These are phyloP conservation scores for Populus tomentosa DNA, from an alignment of 441 rosid genomes.

Conservation along the genomic window DNA sequence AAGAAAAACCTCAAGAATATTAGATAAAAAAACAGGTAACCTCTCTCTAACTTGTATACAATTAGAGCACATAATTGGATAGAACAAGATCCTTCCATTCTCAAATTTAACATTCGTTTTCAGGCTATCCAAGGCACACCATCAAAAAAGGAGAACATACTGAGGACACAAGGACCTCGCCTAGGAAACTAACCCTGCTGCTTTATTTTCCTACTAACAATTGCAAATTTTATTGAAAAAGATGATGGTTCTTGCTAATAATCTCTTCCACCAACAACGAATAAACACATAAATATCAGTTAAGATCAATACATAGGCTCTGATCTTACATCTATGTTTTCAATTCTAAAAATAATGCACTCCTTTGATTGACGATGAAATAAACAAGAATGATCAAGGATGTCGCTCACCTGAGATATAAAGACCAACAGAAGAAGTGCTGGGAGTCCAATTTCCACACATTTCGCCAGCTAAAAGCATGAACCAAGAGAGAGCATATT, in stretches of 20 bases:
- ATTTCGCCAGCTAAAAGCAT: slow-evolving; percentile 63
- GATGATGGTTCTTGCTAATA: too few relatives aligned
- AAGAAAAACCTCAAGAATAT: neutral
- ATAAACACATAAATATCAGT: too few relatives aligned
- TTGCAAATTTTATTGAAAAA: too few relatives aligned
- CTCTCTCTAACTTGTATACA: neutral
- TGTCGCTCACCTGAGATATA: slow-evolving; percentile 57
- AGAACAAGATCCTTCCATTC: neutral
- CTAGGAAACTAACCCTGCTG: neutral
- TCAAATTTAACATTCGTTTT: neutral
- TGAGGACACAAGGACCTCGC: neutral
- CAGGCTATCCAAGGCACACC: neutral
- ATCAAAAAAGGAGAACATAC: neutral
- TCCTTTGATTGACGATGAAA: neutral
- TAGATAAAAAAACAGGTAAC: neutral
- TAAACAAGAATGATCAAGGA: slow-evolving; percentile 4
- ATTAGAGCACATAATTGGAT: neutral
- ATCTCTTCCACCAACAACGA: too few relatives aligned
- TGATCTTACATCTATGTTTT: neutral
- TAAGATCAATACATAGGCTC: too few relatives aligned
- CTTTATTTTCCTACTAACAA: neutral
- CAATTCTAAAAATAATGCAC: neutral
- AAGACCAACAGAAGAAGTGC: slow-evolving; percentile 58
- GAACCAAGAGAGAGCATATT: neutral
- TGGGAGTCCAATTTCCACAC: slow-evolving; percentile 82